These are phyloP conservation scores for Oxyria digyna DNA, from an alignment of 148 eudicot genomes.

Conservation along the genomic window DNA sequence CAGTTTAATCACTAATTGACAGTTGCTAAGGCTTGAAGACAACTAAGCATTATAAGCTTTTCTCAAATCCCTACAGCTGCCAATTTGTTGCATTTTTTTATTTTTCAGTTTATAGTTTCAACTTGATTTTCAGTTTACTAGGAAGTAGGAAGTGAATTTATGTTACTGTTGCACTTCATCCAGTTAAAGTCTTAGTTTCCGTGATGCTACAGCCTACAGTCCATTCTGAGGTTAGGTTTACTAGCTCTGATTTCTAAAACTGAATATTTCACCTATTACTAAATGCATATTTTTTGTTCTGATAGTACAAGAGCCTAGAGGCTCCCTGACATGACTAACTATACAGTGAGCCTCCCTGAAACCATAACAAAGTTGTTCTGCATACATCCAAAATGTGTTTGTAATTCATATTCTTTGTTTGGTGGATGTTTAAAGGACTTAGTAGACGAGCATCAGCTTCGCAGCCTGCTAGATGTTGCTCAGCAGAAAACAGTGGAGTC, in stretches of 20 bases:
- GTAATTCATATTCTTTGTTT: constrained; percentile 3
- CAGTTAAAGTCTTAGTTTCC: neutral
- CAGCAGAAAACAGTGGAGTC: constrained; percentile 27
- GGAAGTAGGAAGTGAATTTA: neutral
- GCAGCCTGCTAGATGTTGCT: constrained; percentile 42
- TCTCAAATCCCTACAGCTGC: too few relatives aligned
- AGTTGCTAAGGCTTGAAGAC: too few relatives aligned
- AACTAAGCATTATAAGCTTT: too few relatives aligned
- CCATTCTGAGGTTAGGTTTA: too few relatives aligned
- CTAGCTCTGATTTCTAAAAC: neutral
- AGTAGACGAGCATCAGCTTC: constrained; percentile 43
- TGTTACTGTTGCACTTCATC: neutral
- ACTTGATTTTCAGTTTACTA: too few relatives aligned
- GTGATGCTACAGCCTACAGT: too few relatives aligned
- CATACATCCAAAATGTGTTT: constrained; percentile 3
- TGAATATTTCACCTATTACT: neutral
- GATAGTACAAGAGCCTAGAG: constrained; percentile 53
- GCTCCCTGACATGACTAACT: constrained; percentile 50
- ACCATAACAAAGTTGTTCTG: neutral
- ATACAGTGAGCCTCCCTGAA: constrained; percentile 37
- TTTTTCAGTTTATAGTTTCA: too few relatives aligned
- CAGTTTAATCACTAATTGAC: neutral
- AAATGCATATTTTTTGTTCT: neutral
- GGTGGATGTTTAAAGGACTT: constrained; percentile 21
- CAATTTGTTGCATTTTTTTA: too few relatives aligned